These are phyloP conservation scores for Magnusiomyces tetraspermus DNA, from an alignment of 1,139 yeast species.

Conservation along the genomic window DNA sequence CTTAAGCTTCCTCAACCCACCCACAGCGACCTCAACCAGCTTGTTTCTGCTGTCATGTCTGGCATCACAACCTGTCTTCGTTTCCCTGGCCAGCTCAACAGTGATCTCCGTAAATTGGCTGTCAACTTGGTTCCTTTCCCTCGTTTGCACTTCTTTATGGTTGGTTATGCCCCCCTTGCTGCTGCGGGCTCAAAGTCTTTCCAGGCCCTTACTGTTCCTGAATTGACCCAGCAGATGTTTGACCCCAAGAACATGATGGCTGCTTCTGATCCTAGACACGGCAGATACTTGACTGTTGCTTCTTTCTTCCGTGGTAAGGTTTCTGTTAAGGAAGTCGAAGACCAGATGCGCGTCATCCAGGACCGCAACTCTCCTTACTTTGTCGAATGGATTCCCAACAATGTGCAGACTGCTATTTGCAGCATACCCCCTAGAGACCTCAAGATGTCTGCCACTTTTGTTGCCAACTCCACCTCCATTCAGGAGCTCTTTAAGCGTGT, in stretches of 20 bases:
- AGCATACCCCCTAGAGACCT: constrained; percentile 37
- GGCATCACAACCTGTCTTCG: constrained; percentile 40
- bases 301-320: constrained; percentile 40
- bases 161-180: constrained; percentile 39
- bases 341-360: constrained; percentile 32
- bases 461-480: constrained; percentile 39
- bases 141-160: constrained; percentile 40
- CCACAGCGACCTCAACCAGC: constrained; percentile 36
- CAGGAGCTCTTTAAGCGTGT: constrained; percentile 38
- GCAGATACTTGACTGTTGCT: constrained; percentile 38
- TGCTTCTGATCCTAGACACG: constrained; percentile 37
- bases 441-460: constrained; percentile 37
- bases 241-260: constrained; percentile 40
- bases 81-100: constrained; percentile 41
- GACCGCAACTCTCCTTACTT: constrained; percentile 34
- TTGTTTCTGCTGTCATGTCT: constrained; percentile 39
- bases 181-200: constrained; percentile 34
- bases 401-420: constrained; percentile 38
- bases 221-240: constrained; percentile 39
- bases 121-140: constrained; percentile 42
- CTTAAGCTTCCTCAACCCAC: constrained; percentile 35
- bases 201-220: constrained; percentile 37
- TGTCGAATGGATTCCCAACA: constrained; percentile 38
- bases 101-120: constrained; percentile 39
- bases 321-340: constrained; percentile 39